Base-by-base conservation (phyloP, 305 asterid genomes). In the Plantago coronopus region DNA sequence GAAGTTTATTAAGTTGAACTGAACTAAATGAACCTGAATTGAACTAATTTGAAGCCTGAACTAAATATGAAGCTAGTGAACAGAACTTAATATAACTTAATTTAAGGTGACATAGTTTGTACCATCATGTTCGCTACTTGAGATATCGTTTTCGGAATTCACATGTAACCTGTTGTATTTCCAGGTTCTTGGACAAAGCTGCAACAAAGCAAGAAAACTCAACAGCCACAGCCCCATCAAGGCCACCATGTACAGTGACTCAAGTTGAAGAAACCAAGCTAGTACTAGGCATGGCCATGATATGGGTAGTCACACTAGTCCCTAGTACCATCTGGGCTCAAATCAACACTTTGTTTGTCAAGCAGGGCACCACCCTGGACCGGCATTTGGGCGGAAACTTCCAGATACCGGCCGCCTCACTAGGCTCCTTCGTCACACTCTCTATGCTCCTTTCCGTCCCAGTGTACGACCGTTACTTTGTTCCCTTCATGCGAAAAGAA, bases 281-380 rank as follows among this genome's bases (percentile, higher is more conserved):
- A n/a, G 74, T 89, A 47, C 63, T 83, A 2, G 91, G 91, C 72
- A 89, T 89, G 97, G 61, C 72, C 71, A 80, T 73, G 83, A 84
- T 89, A 54, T 89, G 95, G 95, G 50, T 78, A 11, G 91, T 70
- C 12, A 83, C 95, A 48, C 71, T 89, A 16, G 76, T 87, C 45
- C 94, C 94, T 0, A 83, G 95, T 87, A 87, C 88, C 71, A 78
- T 87, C 5, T 85, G 95, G 90, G 95, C 97, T 1, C 97, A 89
- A 71, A 72, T 79, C 78, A 81, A 87, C 81, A 89, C 97, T 19
- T 83, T 89, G 7, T 89, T 89, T 19, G 94, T 89, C 11, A 89
- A 89, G 49, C 97, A 89, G 44, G 97, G 97, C 59, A 79, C 86
- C 61, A 89, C 97, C 20, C 50, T 89, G 22, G 82, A 89, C 76